A percentile compares a stretch with the other conserved stretches of the same genome.
Conservation (phyloP, 2,329 filamentous ascomycete genomes). For the Stemphylium vesicarium region DNA sequence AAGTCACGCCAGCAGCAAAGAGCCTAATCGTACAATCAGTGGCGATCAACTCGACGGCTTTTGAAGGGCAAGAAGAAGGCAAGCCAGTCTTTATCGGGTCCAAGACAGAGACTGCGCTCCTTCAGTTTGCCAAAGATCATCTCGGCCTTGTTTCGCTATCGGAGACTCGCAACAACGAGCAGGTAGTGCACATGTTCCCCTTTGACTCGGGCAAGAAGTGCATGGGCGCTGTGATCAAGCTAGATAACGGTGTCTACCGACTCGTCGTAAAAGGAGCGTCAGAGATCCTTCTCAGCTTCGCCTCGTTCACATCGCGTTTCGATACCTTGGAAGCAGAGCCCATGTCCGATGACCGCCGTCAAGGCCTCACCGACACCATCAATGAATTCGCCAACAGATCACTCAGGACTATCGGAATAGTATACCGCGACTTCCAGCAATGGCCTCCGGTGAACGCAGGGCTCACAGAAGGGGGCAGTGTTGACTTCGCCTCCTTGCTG, state of each 20-base stretch:
- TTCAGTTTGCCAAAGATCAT: constrained; percentile 59
- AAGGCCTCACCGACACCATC: constrained; percentile 41
- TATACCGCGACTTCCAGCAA: constrained; percentile 49
- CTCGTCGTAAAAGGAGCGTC: constrained; percentile 64
- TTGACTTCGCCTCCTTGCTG: constrained; percentile 29
- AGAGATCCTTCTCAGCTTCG: constrained; percentile 60
- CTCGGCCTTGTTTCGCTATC: constrained; percentile 59
- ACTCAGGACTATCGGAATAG: constrained; percentile 51
- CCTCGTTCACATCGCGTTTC: constrained; percentile 35
- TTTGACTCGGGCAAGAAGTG: constrained; percentile 64
- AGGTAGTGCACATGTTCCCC: constrained; percentile 59
- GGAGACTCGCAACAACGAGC: constrained; percentile 55
- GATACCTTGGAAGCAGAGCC: constrained; percentile 23
- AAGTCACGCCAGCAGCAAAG: constrained; percentile 52
- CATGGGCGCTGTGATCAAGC: constrained; percentile 62
- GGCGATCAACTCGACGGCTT: constrained; percentile 60
- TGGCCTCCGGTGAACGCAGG: constrained; percentile 42
- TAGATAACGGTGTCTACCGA: constrained; percentile 56
- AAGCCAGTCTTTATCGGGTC: constrained; percentile 61
- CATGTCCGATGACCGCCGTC: constrained; percentile 21
- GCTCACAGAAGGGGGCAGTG: constrained; percentile 27
- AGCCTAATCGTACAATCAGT: constrained; percentile 39
- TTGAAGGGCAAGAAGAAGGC: constrained; percentile 53
- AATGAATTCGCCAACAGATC: constrained; percentile 49
- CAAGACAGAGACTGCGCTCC: constrained; percentile 63